phyloP scores from a whole-genome alignment of 176 grass and related monocot species.

The Raddia guianensis region DNA sequence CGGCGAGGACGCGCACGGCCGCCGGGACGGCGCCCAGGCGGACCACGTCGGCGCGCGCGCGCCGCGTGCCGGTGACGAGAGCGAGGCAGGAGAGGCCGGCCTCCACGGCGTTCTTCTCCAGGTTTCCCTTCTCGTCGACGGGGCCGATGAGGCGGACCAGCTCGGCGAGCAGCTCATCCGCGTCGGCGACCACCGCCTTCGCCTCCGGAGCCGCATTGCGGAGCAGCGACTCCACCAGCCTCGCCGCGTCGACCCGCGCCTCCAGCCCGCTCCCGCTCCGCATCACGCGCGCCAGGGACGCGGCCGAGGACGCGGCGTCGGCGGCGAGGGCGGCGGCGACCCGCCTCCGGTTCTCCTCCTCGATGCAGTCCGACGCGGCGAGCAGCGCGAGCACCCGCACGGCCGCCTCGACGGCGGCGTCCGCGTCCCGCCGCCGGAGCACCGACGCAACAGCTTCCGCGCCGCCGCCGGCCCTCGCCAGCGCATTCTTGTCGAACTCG shows the following conservation, averaged over 20 bases:
- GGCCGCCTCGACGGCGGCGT: conserved; percentile 35
- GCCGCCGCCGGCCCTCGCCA: conserved; percentile 46
- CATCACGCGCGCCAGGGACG: conserved; percentile 53
- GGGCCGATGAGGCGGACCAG: conserved; percentile 62
- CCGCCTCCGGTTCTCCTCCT: conserved; percentile 54
- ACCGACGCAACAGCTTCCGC: conserved; percentile 43
- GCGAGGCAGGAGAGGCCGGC: conserved; percentile 57
- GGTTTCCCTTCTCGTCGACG: conserved; percentile 39
- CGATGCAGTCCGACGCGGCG: conserved; percentile 55
- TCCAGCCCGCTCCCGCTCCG: conserved; percentile 31
- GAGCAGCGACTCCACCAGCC: conserved; percentile 58
- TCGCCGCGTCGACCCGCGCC: conserved; percentile 54
- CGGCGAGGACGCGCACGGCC: conserved; percentile 37
- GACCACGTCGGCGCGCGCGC: conserved; percentile 45
- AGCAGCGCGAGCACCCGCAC: conserved; percentile 55
- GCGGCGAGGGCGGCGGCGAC: conserved; percentile 33
- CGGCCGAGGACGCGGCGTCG: conserved; percentile 29
- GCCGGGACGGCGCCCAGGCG: conserved; percentile 49
- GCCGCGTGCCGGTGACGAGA: conserved; percentile 35
- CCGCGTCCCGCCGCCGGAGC: conserved; percentile 23
- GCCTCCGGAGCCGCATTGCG: conserved; percentile 13
- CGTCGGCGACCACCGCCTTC: conserved; percentile 33
- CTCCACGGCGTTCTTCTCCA: conserved; percentile 43
- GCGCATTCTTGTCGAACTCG: conserved; percentile 73
- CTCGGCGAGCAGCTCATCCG: conserved; percentile 39